These are phyloP conservation scores for Phialocephala sp. DNA, from an alignment of 2,329 filamentous ascomycete species.

Conservation along the genomic window DNA sequence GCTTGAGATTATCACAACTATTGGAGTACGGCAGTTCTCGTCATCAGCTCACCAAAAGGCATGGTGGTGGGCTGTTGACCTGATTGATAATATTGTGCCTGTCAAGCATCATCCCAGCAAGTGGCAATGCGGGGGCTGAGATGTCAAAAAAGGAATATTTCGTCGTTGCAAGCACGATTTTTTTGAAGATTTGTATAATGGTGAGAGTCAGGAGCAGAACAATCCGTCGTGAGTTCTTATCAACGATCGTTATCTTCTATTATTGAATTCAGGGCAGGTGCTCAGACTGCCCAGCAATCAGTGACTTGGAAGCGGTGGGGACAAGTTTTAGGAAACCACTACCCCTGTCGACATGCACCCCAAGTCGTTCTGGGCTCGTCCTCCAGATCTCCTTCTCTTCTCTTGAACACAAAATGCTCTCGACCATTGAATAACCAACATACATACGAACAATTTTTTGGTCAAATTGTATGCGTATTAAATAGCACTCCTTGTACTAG, in stretches of 20 bases:
- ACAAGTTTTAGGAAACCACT: neutral
- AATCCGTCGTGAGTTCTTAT: neutral
- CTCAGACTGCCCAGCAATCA: neutral
- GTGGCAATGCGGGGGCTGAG: neutral
- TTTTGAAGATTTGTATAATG: neutral
- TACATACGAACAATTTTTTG: constrained; percentile 11
- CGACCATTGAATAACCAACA: neutral
- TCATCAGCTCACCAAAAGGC: neutral
- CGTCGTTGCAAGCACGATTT: neutral
- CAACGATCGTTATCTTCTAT: neutral
- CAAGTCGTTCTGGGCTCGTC: neutral
- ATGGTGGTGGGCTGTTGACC: neutral
- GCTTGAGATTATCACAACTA: too few relatives aligned
- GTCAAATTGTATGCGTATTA: neutral
- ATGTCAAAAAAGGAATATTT: neutral
- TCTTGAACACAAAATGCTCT: constrained; percentile 1
- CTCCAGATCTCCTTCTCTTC: neutral
- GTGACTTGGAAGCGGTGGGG: neutral
- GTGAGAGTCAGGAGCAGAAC: neutral
- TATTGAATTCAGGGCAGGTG: neutral
- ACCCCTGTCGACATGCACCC: constrained; percentile 10
- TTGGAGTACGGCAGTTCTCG: too few relatives aligned
- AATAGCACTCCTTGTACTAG: neutral
- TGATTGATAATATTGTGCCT: neutral
- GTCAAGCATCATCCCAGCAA: neutral